phyloP scores from a whole-genome alignment of 768 basidiomycete species.

The Phlegmacium glaucopus region DNA sequence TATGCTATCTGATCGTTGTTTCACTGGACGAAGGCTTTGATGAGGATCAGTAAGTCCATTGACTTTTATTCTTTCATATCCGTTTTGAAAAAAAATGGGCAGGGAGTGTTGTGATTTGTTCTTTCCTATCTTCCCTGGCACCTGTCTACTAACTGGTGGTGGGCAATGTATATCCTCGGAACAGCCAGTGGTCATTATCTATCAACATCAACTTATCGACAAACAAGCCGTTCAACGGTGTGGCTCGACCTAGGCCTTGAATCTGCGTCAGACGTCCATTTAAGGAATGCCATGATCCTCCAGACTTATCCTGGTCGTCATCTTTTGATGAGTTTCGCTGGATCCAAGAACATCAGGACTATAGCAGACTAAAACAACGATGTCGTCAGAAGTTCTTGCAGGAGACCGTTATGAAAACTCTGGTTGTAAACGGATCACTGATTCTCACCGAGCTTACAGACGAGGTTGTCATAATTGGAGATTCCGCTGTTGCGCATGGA shows the following conservation, averaged over 20 bases:
- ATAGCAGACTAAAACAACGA: conserved; percentile 51
- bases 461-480: conserved; percentile 44
- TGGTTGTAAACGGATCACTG: conserved; percentile 47
- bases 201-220: conserved; percentile 8
- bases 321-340: conserved; percentile 58
- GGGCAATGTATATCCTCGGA: conserved; percentile 55
- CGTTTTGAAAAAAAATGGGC: conserved; percentile 1
- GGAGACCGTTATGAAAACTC: conserved; percentile 53
- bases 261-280: conserved; percentile 51
- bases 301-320: conserved; percentile 45
- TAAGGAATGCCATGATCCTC: conserved; percentile 57
- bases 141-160: no score
- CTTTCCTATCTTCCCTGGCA: conserved; percentile 53
- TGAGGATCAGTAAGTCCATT: conserved; percentile 36
- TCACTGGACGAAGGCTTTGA: conserved; percentile 48
- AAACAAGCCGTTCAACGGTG: conserved; percentile 19
- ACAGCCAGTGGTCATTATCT: conserved; percentile 17
- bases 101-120: conserved; percentile 49
- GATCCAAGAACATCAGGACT: conserved; percentile 52
- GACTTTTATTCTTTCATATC: background rate
- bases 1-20: conserved; percentile 51
- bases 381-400: conserved; percentile 55
- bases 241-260: conserved; percentile 48
- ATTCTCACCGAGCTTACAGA: conserved; percentile 54
- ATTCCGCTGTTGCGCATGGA: conserved; percentile 47